Evolutionary conservation across 2,329 filamentous ascomycete genomes (phyloP).

Genomic region (Penicillium brasilianum): DNA sequence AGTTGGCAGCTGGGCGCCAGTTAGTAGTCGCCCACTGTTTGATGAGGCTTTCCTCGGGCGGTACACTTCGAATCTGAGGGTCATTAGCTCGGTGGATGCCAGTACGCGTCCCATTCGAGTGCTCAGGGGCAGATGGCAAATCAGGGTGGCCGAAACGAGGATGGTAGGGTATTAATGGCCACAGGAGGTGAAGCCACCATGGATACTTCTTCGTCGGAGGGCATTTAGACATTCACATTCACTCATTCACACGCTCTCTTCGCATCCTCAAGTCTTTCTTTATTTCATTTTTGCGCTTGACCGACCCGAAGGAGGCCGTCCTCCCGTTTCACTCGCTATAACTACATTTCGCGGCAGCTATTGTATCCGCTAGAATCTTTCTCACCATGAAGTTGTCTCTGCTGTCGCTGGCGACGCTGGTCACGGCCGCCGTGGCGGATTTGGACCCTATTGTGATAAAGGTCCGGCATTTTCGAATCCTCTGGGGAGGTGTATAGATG

Average conservation of each 20-base stretch:
- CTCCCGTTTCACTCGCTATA: conserved; percentile 25
- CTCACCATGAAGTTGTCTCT: conserved; percentile 57
- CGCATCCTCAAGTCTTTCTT: conserved; percentile 3
- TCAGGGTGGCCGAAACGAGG: conserved; percentile 13
- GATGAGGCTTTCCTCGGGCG: background rate
- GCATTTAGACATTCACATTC: conserved; percentile 13
- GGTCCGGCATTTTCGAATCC: conserved; percentile 47
- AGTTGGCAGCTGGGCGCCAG: conserved; percentile 23
- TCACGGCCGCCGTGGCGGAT: conserved; percentile 52
- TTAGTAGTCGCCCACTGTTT: conserved; percentile 1
- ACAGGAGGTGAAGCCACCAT: conserved; percentile 20
- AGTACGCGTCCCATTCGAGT: conserved; percentile 23
- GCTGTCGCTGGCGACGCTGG: conserved; percentile 56
- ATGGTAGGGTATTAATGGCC: conserved; percentile 22
- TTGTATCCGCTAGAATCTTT: background rate
- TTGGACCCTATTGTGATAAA: conserved; percentile 66
- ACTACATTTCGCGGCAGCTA: conserved; percentile 8
- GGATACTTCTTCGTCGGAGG: conserved; percentile 12
- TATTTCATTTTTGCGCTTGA: conserved; percentile 3
- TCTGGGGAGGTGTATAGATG: background rate
- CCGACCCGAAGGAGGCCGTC: conserved; percentile 10
- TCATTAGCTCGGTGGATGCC: conserved; percentile 20
- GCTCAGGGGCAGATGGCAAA: conserved; percentile 22
- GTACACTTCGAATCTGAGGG: background rate
- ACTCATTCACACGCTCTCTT: conserved; percentile 18